A percentile compares a stretch with the other conserved stretches of the same genome.
Evolutionary conservation across 495 filamentous ascomycete genomes (phyloP).

Genomic region (Neurospora sublineolata): DNA sequence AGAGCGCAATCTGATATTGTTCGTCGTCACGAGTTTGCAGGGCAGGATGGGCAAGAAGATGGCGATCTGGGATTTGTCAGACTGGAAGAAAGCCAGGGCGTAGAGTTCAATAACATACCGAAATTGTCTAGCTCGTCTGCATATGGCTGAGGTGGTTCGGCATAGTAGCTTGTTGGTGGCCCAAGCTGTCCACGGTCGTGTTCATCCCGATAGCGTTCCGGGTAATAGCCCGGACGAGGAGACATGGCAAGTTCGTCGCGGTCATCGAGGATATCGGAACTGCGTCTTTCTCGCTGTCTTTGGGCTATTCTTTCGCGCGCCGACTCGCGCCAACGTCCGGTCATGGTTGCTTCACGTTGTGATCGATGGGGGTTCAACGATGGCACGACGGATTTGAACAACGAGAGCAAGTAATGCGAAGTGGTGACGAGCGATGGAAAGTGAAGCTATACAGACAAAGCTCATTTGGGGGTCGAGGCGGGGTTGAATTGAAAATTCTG

Average conservation of each 20-base stretch:
- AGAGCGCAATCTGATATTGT: neutral
- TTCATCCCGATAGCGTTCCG: neutral
- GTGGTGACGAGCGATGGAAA: neutral
- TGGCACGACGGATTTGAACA: neutral
- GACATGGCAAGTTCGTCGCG: neutral
- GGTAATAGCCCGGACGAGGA: neutral
- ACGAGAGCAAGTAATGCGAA: neutral
- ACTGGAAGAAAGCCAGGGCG: too few species aligned
- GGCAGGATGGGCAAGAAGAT: slow-evolving; percentile 6
- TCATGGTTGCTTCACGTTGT: neutral
- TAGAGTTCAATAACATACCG: slow-evolving; percentile 13
- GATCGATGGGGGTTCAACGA: neutral
- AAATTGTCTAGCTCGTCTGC: slow-evolving; percentile 22
- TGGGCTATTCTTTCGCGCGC: neutral
- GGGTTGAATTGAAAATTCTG: neutral
- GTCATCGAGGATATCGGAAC: neutral
- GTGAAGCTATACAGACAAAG: neutral
- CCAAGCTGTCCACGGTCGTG: neutral
- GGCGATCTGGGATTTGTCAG: slow-evolving; percentile 9
- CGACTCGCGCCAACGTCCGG: neutral
- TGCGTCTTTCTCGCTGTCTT: neutral
- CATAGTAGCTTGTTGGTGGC: neutral
- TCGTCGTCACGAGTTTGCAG: neutral
- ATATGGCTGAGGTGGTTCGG: neutral
- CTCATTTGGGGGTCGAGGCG: neutral